A percentile compares a stretch with the other conserved stretches of the same genome.
Conservation (phyloP, 305 asterid species). For the Fraxinus angustifolia region DNA sequence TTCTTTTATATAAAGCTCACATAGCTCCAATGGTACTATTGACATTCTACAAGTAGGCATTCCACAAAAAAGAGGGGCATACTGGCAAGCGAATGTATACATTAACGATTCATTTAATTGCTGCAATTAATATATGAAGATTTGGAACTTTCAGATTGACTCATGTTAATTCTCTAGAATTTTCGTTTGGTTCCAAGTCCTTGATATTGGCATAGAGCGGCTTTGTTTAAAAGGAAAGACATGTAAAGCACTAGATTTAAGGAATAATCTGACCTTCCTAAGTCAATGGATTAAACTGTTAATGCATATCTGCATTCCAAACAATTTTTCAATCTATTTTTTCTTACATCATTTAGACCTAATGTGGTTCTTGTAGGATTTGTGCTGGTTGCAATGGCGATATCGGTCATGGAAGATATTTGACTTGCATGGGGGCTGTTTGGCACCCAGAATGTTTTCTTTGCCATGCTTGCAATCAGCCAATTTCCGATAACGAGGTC, state of each 20-base stretch:
- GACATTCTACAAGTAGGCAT: not conserved
- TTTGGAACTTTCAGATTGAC: not conserved
- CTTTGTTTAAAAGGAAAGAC: not conserved
- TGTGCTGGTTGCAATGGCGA: constrained; percentile 92
- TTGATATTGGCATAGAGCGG: not conserved
- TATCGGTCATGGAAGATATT: constrained; percentile 78
- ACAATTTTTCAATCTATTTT: not conserved
- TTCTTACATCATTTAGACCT: constrained; percentile 7
- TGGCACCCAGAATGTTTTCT: constrained; percentile 98
- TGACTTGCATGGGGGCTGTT: constrained; percentile 86
- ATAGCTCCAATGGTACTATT: not conserved
- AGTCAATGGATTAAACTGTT: not conserved
- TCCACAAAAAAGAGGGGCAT: not conserved
- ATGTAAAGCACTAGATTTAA: not conserved
- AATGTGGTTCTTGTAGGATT: constrained; percentile 42
- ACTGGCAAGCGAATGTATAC: not conserved
- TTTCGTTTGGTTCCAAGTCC: not conserved
- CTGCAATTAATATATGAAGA: not conserved
- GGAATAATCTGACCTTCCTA: not conserved
- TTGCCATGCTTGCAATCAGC: constrained; percentile 68
- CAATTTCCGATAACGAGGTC: constrained; percentile 95
- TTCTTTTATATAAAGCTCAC: not conserved
- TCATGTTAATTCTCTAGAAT: not conserved
- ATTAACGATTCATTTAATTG: not conserved
- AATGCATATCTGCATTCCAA: not conserved